A percentile compares a stretch with the other conserved stretches of the same genome.
phyloP scores from a whole-genome alignment of 768 basidiomycete species.

The Russula compacta region DNA sequence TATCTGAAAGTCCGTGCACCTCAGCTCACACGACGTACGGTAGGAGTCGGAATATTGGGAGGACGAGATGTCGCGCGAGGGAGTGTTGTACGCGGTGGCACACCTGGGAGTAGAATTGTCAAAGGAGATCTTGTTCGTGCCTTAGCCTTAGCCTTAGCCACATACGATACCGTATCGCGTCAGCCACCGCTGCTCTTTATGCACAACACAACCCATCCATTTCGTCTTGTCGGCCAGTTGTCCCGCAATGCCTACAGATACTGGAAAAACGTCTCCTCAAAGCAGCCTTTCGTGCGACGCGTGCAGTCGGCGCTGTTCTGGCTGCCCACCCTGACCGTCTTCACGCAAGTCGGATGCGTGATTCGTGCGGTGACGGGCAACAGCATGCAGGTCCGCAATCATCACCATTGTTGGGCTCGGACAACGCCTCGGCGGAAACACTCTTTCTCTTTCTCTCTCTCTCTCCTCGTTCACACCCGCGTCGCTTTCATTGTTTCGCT shows the following conservation, averaged over 20 bases:
- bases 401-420: background rate
- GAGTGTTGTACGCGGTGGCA: slow-evolving; percentile 18
- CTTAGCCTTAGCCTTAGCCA: background rate
- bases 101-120: slow-evolving; percentile 24
- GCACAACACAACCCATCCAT: background rate
- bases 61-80: slow-evolving; percentile 2
- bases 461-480: too few relatives aligned
- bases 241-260: background rate
- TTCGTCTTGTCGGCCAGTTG: background rate
- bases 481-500: background rate
- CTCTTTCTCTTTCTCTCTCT: background rate
- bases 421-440: background rate
- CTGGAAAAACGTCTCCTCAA: background rate
- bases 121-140: slow-evolving; percentile 20
- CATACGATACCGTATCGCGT: too few relatives aligned
- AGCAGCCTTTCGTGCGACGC: background rate
- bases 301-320: slow-evolving; percentile 8
- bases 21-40: background rate
- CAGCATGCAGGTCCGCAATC: slow-evolving; percentile 20
- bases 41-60: slow-evolving; percentile 21
- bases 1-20: background rate
- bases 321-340: slow-evolving; percentile 10
- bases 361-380: slow-evolving; percentile 13
- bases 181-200: background rate
- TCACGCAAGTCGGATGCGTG: slow-evolving; percentile 14